Evolutionary conservation across 768 basidiomycete genomes (phyloP).

Genomic region (Mycena galopus): DNA sequence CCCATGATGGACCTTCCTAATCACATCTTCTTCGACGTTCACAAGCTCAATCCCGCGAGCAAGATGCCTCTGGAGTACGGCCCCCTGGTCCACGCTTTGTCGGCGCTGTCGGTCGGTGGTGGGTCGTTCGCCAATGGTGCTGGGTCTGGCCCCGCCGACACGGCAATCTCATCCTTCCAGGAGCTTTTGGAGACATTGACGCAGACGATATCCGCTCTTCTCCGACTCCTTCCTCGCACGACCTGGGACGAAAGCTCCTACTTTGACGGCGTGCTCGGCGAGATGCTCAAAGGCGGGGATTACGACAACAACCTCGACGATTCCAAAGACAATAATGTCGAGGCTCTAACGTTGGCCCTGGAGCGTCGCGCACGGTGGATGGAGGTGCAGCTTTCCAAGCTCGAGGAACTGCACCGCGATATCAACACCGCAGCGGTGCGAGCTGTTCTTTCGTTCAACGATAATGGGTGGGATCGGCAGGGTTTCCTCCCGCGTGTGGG

Average conservation of each 20-base stretch:
- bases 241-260: slow-evolving; percentile 94
- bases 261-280: slow-evolving; percentile 86
- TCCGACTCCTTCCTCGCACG: slow-evolving; percentile 87
- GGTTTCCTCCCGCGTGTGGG: slow-evolving; percentile 79
- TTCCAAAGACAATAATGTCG: slow-evolving; percentile 86
- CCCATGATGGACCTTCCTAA: slow-evolving; percentile 75
- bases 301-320: slow-evolving; percentile 90
- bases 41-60: slow-evolving; percentile 79
- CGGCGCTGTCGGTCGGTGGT: slow-evolving; percentile 87
- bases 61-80: slow-evolving; percentile 89
- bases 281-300: slow-evolving; percentile 92
- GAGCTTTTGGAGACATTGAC: slow-evolving; percentile 90
- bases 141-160: slow-evolving; percentile 91
- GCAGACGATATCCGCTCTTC: slow-evolving; percentile 88
- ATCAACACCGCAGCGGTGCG: slow-evolving; percentile 91
- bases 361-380: slow-evolving; percentile 94
- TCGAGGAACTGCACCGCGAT: slow-evolving; percentile 90
- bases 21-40: slow-evolving; percentile 82
- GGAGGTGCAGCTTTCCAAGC: slow-evolving; percentile 90
- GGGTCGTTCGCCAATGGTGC: slow-evolving; percentile 87
- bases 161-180: slow-evolving; percentile 91
- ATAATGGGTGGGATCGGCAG: slow-evolving; percentile 85
- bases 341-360: slow-evolving; percentile 83
- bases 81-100: slow-evolving; percentile 87
- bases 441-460: slow-evolving; percentile 86